Evolutionary conservation across 1,284 basidiomycete species (phyloP), one percentile per base, ranked within the genome.

Genomic region (Erythrobasidium hasegawianum): DNA sequence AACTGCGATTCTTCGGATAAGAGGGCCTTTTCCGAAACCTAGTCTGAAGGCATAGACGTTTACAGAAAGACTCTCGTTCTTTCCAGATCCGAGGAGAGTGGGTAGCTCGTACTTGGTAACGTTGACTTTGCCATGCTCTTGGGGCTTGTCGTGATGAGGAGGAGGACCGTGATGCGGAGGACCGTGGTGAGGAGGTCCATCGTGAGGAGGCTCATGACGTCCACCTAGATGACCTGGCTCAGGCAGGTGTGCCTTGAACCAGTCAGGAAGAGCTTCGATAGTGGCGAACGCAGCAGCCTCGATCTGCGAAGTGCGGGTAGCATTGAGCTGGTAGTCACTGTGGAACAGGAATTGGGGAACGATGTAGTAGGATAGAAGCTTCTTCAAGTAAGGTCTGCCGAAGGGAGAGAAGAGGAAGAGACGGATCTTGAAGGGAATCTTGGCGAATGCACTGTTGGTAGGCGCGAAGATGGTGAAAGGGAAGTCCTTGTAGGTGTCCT

Each of bases 321-420:
- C 64, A 58, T 72, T 72, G 54, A 70, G 58, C 60, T 69, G 38
- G 43, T 68, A 71, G 69, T 75, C 74, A 26, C 70, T 60, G 68
- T 69, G 70, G 71, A 74, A 74, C 26, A 69, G 54, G 9, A 71
- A 27, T 53, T 73, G 68, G 3, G 75, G 74, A 1, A 72, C 70
- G 58, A 75, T 60, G 61, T 75, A 74, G 57, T 71, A 72, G 1
- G 62, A 55, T 9, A 74, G 62, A 27, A 73, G 47, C 54, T 72
- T 71, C 57, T 73, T 73, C 56, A 75, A 69, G 20, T 71, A 57
- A 38, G 56, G 57, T 38, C 68, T 41, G 3, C 73, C 70, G 54
- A 74, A 69, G 8, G 75, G 75, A 33, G 71, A 74, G 68, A 74
- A 73, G 24, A 76, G 65, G 59, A 73, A 72, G 8, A 68, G 70